Percentiles rank a stretch among this genome's conserved stretches.
phyloP scores from a whole-genome alignment of 179 eudicot genomes.

The Vitellaria paradoxa region DNA sequence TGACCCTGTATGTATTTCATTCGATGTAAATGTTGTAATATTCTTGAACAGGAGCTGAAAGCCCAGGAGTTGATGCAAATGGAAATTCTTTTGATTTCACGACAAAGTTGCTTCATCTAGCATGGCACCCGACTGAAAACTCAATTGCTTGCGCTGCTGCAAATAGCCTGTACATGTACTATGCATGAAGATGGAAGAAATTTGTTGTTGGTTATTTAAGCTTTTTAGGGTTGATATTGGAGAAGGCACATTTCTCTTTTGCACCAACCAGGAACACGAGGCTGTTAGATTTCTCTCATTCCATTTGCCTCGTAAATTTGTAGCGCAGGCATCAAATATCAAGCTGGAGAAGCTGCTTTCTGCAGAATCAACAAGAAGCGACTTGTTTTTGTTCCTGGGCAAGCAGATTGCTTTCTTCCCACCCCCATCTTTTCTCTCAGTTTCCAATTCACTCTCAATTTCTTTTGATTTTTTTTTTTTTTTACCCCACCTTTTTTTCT shows the following conservation, averaged over 20 bases:
- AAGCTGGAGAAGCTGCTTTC: conserved; percentile 10
- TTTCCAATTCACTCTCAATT: conserved; percentile 25
- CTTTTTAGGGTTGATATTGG: conserved; percentile 26
- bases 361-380: conserved; percentile 19
- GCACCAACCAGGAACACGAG: conserved; percentile 26
- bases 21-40: not conserved
- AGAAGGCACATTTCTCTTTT: conserved; percentile 25
- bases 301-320: conserved; percentile 30
- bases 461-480: conserved; percentile 27
- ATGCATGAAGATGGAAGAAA: conserved; percentile 34
- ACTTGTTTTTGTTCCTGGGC: conserved; percentile 20
- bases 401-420: conserved; percentile 18
- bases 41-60: conserved; percentile 44
- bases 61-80: conserved; percentile 50
- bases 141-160: conserved; percentile 83
- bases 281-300: conserved; percentile 25
- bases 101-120: conserved; percentile 69
- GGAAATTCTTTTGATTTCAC: conserved; percentile 69
- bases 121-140: conserved; percentile 77
- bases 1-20: not conserved
- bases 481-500: conserved; percentile 29
- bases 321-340: conserved; percentile 18
- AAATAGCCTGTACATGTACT: conserved; percentile 53
- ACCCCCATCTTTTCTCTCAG: not conserved
- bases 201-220: conserved; percentile 18